Conservation (phyloP, 2,329 filamentous ascomycete genomes). For the Claviceps citrina region DNA sequence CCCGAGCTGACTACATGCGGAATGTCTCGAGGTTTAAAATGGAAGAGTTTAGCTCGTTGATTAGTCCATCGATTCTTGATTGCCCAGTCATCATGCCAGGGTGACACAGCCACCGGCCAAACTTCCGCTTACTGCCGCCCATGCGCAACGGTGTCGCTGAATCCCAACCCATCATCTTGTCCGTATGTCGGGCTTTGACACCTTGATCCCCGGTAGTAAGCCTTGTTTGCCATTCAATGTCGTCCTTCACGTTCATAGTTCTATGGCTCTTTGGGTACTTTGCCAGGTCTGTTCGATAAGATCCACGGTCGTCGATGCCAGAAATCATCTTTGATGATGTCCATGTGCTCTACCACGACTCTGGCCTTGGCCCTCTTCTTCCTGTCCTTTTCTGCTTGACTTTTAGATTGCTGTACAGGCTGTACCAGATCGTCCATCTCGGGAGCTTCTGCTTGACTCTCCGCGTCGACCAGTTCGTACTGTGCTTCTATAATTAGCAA, state of each 20-base stretch:
- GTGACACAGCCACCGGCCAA: background rate
- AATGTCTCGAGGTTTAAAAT: background rate
- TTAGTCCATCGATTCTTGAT: background rate
- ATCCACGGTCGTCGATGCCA: constrained; percentile 82
- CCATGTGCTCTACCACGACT: constrained; percentile 70
- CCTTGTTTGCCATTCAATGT: background rate
- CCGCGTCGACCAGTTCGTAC: constrained; percentile 56
- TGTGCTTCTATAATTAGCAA: constrained; percentile 19
- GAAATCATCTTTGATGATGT: constrained; percentile 91
- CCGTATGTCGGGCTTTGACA: background rate
- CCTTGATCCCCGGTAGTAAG: background rate
- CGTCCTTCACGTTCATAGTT: constrained; percentile 3
- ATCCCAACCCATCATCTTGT: background rate
- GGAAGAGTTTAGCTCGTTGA: too few species aligned
- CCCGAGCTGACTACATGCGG: too few species aligned
- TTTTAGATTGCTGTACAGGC: constrained; percentile 49
- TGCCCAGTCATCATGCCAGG: background rate
- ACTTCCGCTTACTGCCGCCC: background rate
- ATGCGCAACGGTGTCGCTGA: background rate
- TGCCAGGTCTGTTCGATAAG: constrained; percentile 57
- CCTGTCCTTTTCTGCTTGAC: constrained; percentile 67
- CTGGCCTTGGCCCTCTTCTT: constrained; percentile 69
- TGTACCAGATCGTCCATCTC: constrained; percentile 36
- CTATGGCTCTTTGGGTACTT: constrained; percentile 45
- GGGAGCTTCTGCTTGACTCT: constrained; percentile 28